These are phyloP conservation scores for Pleodorina starrii DNA, from an alignment of 139 green algal species.

Conservation along the genomic window DNA sequence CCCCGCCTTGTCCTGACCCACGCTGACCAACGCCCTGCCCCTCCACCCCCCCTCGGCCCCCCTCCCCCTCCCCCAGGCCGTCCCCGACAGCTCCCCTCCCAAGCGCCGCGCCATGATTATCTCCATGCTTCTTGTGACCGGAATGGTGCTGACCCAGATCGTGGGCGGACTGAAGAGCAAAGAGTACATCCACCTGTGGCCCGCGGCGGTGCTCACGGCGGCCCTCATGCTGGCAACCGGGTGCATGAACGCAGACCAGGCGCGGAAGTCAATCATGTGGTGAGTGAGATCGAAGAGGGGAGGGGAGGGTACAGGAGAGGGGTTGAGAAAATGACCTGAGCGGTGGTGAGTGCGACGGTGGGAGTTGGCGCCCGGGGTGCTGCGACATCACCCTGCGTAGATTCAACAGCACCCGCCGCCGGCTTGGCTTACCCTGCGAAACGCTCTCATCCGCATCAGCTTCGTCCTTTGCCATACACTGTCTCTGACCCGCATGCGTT, in stretches of 20 bases:
- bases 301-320: neutral
- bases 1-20: no score
- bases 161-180: slow-evolving; percentile 45
- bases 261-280: slow-evolving; percentile 64
- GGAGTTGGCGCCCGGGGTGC: no score
- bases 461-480: no score
- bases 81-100: slow-evolving; percentile 44
- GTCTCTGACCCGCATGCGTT: no score
- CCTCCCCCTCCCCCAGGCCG: slow-evolving; percentile 2
- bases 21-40: no score
- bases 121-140: slow-evolving; percentile 57
- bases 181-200: slow-evolving; percentile 68
- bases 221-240: slow-evolving; percentile 77
- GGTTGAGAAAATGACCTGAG: no score
- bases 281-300: neutral
- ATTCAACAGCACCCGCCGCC: no score
- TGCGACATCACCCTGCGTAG: no score
- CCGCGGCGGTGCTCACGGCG: slow-evolving; percentile 66
- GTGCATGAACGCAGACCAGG: slow-evolving; percentile 74
- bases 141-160: slow-evolving; percentile 63
- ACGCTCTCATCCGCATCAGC: no score
- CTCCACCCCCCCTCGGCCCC: no score
- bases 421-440: no score
- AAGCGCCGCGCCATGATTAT: slow-evolving; percentile 60
- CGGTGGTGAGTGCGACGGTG: no score